phyloP scores from a whole-genome alignment of 805 yeast species.

The Ogataea dorogensis region DNA sequence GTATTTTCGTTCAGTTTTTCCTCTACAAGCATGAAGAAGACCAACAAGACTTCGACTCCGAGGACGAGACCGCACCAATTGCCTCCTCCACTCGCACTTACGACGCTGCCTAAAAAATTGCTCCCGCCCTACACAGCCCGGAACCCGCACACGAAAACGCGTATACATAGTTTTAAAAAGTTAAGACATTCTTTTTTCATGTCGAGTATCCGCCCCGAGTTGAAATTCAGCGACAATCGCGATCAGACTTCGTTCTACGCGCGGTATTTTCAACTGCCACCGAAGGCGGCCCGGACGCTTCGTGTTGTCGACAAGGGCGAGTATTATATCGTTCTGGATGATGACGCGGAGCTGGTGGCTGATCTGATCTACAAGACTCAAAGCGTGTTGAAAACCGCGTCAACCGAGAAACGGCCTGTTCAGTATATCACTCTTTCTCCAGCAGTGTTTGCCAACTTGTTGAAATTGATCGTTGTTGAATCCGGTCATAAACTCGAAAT shows the following conservation, averaged over 20 bases:
- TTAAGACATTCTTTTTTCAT: slow-evolving; percentile 11
- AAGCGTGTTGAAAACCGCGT: slow-evolving; percentile 62
- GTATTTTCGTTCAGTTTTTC: slow-evolving; percentile 85
- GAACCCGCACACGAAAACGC: slow-evolving; percentile 5
- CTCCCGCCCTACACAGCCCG: slow-evolving; percentile 4
- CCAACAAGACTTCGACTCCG: slow-evolving; percentile 25
- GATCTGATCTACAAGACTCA: slow-evolving; percentile 80
- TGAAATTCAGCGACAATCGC: slow-evolving; percentile 53
- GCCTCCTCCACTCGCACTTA: slow-evolving; percentile 9
- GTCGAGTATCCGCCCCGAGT: slow-evolving; percentile 47
- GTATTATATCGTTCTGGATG: slow-evolving; percentile 69
- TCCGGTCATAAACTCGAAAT: slow-evolving; percentile 77
- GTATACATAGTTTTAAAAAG: slow-evolving; percentile 5
- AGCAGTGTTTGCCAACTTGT: slow-evolving; percentile 64
- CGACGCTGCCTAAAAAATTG: slow-evolving; percentile 8
- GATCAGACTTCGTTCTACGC: slow-evolving; percentile 47
- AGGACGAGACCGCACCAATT: slow-evolving; percentile 19
- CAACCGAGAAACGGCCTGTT: slow-evolving; percentile 39
- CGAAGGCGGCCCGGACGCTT: slow-evolving; percentile 49
- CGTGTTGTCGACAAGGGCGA: slow-evolving; percentile 82
- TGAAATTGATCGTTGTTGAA: slow-evolving; percentile 66
- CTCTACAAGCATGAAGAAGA: slow-evolving; percentile 48
- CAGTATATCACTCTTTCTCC: slow-evolving; percentile 75
- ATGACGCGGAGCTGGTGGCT: slow-evolving; percentile 81
- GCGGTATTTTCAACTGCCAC: slow-evolving; percentile 48